Conservation (phyloP, 1,284 basidiomycete genomes). For the Mycosarcoma mackinlayi region DNA sequence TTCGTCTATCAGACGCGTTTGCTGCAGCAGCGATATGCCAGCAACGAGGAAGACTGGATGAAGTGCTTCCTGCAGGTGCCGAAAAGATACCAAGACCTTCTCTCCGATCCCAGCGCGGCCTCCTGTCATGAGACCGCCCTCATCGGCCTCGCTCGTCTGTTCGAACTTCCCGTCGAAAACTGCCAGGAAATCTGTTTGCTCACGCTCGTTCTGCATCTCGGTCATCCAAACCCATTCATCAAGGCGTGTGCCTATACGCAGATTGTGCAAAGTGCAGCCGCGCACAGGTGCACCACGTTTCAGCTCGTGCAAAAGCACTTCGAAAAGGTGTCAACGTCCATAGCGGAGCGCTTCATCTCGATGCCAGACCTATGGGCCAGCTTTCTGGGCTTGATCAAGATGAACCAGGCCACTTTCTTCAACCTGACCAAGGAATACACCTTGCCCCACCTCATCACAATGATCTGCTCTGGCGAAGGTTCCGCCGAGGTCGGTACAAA, state of each 20-base stretch:
- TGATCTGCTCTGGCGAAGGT: conserved; percentile 41
- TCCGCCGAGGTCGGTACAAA: conserved; percentile 34
- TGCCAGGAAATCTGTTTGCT: conserved; percentile 48
- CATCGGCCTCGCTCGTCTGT: conserved; percentile 43
- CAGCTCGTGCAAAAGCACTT: conserved; percentile 63
- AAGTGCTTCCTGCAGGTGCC: conserved; percentile 21
- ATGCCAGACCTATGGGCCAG: conserved; percentile 58
- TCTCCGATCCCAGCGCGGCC: conserved; percentile 12
- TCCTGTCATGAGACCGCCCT: conserved; percentile 45
- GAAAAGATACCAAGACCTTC: conserved; percentile 18
- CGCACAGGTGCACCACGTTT: conserved; percentile 58
- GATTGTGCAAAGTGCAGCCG: conserved; percentile 55
- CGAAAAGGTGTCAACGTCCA: conserved; percentile 47
- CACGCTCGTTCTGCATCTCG: conserved; percentile 47
- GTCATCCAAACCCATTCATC: conserved; percentile 38
- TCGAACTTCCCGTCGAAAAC: conserved; percentile 30
- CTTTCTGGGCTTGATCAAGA: conserved; percentile 56
- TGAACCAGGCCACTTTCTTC: conserved; percentile 62
- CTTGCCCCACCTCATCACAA: conserved; percentile 59
- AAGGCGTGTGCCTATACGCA: conserved; percentile 57
- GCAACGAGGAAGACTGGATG: conserved; percentile 30
- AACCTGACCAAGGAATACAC: conserved; percentile 61
- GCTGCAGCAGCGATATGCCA: conserved; percentile 22
- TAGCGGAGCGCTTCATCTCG: conserved; percentile 56
- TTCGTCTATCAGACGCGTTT: conserved; percentile 28